Conservation (phyloP, 441 rosid genomes). For the Sinapis alba region DNA sequence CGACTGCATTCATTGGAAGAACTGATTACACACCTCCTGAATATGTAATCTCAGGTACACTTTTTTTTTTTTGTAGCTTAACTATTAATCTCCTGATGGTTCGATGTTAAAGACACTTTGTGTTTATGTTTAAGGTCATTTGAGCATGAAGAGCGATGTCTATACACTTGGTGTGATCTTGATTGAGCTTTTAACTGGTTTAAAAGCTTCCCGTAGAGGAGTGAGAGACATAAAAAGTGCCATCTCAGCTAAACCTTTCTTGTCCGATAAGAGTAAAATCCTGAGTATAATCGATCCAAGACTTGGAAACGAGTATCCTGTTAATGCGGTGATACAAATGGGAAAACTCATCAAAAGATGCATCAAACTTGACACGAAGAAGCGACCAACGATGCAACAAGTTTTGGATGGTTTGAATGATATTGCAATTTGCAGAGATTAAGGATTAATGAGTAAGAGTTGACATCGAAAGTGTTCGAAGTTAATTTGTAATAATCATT, state of each 20-base stretch:
- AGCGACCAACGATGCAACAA: slow-evolving; percentile 14
- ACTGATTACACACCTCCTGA: slow-evolving; percentile 28
- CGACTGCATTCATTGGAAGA: slow-evolving; percentile 3
- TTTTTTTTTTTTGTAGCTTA: background rate
- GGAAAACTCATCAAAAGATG: slow-evolving; percentile 26
- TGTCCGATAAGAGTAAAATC: slow-evolving; percentile 12
- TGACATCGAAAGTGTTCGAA: background rate
- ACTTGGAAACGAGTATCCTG: slow-evolving; percentile 17
- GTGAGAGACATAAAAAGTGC: background rate
- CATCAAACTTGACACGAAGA: background rate
- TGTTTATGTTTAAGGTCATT: slow-evolving; percentile 9
- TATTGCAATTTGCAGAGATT: background rate
- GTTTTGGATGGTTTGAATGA: background rate
- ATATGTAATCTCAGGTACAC: slow-evolving; percentile 30
- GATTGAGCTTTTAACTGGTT: slow-evolving; percentile 24
- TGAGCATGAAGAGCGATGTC: slow-evolving; percentile 22
- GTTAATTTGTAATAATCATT: background rate
- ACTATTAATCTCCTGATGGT: background rate
- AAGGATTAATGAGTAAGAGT: slow-evolving; percentile 2
- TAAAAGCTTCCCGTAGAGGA: slow-evolving; percentile 16
- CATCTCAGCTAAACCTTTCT: slow-evolving; percentile 25
- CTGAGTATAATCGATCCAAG: slow-evolving; percentile 16
- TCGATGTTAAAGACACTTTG: background rate
- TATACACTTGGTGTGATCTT: slow-evolving; percentile 36
- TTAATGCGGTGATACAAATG: slow-evolving; percentile 14